Evolutionary conservation across 805 yeast species (phyloP), one percentile per base, ranked within the genome.

Genomic region (Naumovozyma castellii): DNA sequence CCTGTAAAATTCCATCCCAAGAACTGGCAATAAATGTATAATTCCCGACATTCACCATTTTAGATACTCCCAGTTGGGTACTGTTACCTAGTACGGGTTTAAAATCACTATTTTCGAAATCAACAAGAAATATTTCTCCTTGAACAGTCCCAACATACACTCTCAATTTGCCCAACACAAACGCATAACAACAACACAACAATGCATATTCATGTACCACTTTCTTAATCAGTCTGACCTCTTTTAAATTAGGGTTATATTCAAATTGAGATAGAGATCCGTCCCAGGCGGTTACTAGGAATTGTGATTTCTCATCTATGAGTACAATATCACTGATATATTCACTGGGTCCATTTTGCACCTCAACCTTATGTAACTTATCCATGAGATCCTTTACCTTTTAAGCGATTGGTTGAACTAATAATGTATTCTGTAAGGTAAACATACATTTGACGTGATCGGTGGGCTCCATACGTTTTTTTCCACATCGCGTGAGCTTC

Each of bases 281-380:
- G 47, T 77, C 83, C 84, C 86, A 80, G 0, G 79, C 64, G 2
- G 80, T 65, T 1, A 66, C 73, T 3, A 74, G 54, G 12, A 79
- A 59, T 37, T 67, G 66, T n/a, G 47, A 44, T 9, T 47, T 46
- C 5, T 47, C 52, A 3, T 50, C 42, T 2, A 56, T 38, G 13
- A 60, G 46, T 16, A 48, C 43, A 4, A 56, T 15, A 34, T 51
- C 57, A 39, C 61, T 51, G 4, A 58, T 47, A 37, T 55, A 57
- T 41, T 58, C 62, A 12, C 36, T 36, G 10, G 58, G 47, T 2
- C 36, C 50, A 19, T 43, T 37, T 3, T 37, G 29, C 8, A 54
- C 27, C 18, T 43, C 10, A 22, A 22, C 27, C 27, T 22, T 22
- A 10, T 6, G 10, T 6, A 10, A 22, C 10, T 22, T 22, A 6